Conservation (phyloP, 2,329 filamentous ascomycete genomes). For the Penicillium sp. region DNA sequence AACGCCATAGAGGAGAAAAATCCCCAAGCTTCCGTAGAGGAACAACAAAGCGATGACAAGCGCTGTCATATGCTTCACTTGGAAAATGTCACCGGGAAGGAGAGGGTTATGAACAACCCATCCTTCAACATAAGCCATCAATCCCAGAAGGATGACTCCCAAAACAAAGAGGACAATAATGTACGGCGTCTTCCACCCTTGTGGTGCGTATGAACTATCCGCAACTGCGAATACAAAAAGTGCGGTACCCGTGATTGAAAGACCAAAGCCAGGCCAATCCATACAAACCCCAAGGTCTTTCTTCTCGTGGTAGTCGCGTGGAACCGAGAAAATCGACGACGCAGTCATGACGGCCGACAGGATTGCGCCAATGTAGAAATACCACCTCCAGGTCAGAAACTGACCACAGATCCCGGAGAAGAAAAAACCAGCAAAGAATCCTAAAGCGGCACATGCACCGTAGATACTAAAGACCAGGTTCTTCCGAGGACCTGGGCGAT, state of each 20-base stretch:
- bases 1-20: conserved; percentile 65
- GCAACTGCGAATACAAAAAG: conserved; percentile 72
- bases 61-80: conserved; percentile 62
- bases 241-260: conserved; percentile 61
- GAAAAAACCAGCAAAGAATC: conserved; percentile 56
- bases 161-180: conserved; percentile 61
- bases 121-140: conserved; percentile 65
- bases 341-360: conserved; percentile 45
- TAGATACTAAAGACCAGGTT: conserved; percentile 62
- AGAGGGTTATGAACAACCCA: conserved; percentile 65
- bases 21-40: conserved; percentile 62
- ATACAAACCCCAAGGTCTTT: conserved; percentile 49
- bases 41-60: conserved; percentile 59
- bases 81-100: conserved; percentile 65
- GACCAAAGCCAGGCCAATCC: conserved; percentile 62
- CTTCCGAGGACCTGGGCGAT: conserved; percentile 64
- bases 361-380: conserved; percentile 62
- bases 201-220: conserved; percentile 62
- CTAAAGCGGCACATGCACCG: conserved; percentile 48
- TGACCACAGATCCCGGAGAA: conserved; percentile 56
- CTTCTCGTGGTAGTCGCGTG: conserved; percentile 36
- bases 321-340: conserved; percentile 47
- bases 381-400: conserved; percentile 59
- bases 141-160: conserved; percentile 56
- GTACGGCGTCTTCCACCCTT: conserved; percentile 69